Base-by-base conservation (phyloP, 2,329 filamentous ascomycete species). In the Exophiala alcalophila region DNA sequence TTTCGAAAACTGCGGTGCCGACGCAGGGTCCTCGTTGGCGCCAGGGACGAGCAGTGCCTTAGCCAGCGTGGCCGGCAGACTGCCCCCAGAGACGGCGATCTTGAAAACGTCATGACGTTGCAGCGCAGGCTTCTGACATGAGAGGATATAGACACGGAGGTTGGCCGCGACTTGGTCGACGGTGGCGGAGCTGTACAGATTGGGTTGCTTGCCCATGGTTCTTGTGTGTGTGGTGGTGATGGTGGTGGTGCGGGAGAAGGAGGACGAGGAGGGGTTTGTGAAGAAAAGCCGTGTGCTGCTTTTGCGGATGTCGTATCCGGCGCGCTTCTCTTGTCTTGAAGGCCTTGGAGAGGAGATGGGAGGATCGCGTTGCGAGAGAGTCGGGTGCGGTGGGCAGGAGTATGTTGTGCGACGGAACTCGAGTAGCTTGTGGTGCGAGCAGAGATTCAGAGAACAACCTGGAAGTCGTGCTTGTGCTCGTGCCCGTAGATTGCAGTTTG, bases 1-100 rank as follows among this genome's bases (percentile, higher is more conserved):
- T 66, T 86, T 88, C 63, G 76, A 73, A 68, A 94, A 95, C 58
- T 84, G 74, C 60, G 69, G 57, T 5, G 28, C 31, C 9, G 28
- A 18, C 9, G 35, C 23, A n/a, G 41, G 28, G 38, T 52, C 45
- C 30, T 52, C 49, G n/a, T 48, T 29, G 14, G 78, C 61, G 26
- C 38, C 38, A 3, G 45, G 14, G 11, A 28, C 36, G 18, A 97
- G 79, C 8, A 97, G 80, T 7, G 89, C 89, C 64, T 87, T 80
- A 31, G 89, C 88, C 28, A 98, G 83, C 10, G 83, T 86, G 61
- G 88, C 84, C 44, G 92, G 92, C 31, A 98, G 80, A 11, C 90
- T 96, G 57, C 92, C 92, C 56, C 92, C 92, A 0, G 91, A 97
- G 5, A 97, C 85, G 54, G 83, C 92, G 48, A 98, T 74, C 67